Percentiles rank a stretch among this genome's conserved stretches.
Conservation (phyloP, 2,329 filamentous ascomycete species). For the Ilyonectria destructans region DNA sequence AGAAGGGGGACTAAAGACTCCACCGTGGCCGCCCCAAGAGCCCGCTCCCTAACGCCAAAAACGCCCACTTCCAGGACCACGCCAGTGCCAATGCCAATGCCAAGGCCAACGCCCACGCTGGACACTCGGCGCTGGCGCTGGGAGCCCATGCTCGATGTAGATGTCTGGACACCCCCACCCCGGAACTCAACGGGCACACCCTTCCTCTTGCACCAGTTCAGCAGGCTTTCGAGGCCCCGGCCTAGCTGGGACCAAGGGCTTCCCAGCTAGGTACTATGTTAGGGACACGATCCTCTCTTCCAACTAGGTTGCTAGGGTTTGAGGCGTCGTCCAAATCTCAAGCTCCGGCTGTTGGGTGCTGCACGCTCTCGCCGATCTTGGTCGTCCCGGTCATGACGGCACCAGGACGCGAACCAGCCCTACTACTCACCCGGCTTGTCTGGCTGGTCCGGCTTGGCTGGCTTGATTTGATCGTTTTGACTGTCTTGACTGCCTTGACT, state of each 20-base stretch:
- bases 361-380: slow-evolving; percentile 24
- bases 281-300: background rate
- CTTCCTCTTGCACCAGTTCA: slow-evolving; percentile 17
- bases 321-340: slow-evolving; percentile 8
- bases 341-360: slow-evolving; percentile 12
- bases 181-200: slow-evolving; percentile 22
- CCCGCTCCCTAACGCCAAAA: slow-evolving; percentile 38
- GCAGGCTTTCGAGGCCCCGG: slow-evolving; percentile 12
- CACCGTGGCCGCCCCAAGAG: slow-evolving; percentile 32
- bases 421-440: slow-evolving; percentile 8
- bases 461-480: background rate
- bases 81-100: slow-evolving; percentile 19
- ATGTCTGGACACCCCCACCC: slow-evolving; percentile 11
- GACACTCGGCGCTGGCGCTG: slow-evolving; percentile 11
- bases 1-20: slow-evolving; percentile 27
- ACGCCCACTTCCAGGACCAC: slow-evolving; percentile 12
- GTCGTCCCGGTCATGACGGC: slow-evolving; percentile 24
- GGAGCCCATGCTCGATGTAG: slow-evolving; percentile 18
- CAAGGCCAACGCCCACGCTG: slow-evolving; percentile 31
- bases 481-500: slow-evolving; percentile 12
- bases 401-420: slow-evolving; percentile 26
- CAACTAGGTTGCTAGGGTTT: slow-evolving; percentile 1
- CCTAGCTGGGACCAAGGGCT: slow-evolving; percentile 4
- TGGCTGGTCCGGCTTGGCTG: background rate
- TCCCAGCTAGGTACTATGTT: background rate